Evolutionary conservation across 352 stramenopile species (phyloP), one percentile per base, ranked within the genome.

Genomic region (Aphanomyces stellatus): DNA sequence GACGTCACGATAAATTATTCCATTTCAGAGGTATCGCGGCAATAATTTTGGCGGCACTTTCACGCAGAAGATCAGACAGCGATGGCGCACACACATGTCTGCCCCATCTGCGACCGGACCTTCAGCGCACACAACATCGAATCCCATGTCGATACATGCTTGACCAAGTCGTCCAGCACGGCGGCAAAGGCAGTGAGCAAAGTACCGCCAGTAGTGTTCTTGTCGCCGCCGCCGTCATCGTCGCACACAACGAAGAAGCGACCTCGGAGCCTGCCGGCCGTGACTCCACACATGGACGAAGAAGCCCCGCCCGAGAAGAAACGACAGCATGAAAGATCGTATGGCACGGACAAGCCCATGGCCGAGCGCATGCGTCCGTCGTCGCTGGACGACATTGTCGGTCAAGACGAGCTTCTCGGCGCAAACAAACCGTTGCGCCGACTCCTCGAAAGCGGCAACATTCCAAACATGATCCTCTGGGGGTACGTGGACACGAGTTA

Each of bases 381-480:
- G 13, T 59, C 70, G 15, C 65, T 95, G 46, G 69, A 87, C 2
- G 76, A 91, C 24, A 59, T 93, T 8, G 74, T 91, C 1, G 87
- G 81, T 2, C 79, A 88, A 42, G 81, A 90, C 6, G 79, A 91
- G 53, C 76, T 91, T 7, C 53, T 90, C 13, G 78, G 77, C 0
- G 65, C 77, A 10, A 79, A 79, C 43, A 91, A 90, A 72, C 73
- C 86, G 0, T 59, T 93, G 2, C 62, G 75, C 19, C 75, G 76
- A 35, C 69, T 93, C 19, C 88, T 90, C 34, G 69, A 89, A 25
- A 75, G 76, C 10, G 78, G 91, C 62, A 78, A 76, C 69, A 79
- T 91, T 62, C 85, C 83, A 4, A 92, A 88, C 65, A 93, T 93
- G 82, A 91, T 93, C 69, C 69, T 93, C 0, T 93, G 85, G 85